Percentiles rank a stretch among this genome's conserved stretches.
phyloP scores from a whole-genome alignment of 306 rosid genomes.

The Dryas drummondii region DNA sequence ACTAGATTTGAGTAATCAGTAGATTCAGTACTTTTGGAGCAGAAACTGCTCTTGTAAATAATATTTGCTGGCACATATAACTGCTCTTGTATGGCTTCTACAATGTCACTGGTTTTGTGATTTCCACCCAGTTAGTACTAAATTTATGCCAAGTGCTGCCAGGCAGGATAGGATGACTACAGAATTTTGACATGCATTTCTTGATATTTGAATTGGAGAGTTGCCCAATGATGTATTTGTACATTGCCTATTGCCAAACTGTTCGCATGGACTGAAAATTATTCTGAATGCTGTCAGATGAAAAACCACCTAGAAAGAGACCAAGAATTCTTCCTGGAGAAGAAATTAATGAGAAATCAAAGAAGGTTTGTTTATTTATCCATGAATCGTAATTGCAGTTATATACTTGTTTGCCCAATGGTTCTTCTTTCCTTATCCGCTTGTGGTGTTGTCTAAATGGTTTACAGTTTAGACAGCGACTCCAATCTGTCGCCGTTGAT shows the following conservation, averaged over 20 bases:
- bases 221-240: constrained; percentile 6
- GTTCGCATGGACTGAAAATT: constrained; percentile 27
- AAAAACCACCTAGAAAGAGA: constrained; percentile 55
- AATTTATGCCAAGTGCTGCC: background rate
- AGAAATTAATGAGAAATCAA: constrained; percentile 80
- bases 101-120: background rate
- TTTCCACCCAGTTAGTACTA: background rate
- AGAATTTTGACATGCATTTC: constrained; percentile 12
- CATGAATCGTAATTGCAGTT: background rate
- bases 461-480: constrained; percentile 58
- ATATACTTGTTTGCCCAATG: background rate
- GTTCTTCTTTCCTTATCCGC: background rate
- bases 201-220: background rate
- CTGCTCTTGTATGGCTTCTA: too few relatives aligned
- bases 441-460: constrained; percentile 23
- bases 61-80: too few relatives aligned
- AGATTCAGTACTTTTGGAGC: too few relatives aligned
- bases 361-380: constrained; percentile 55
- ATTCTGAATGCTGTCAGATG: constrained; percentile 52
- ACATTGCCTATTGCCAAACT: constrained; percentile 14
- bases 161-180: background rate
- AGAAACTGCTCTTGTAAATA: too few relatives aligned
- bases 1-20: constrained; percentile 6
- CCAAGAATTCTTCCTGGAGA: constrained; percentile 79
- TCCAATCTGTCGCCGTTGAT: constrained; percentile 56